These are phyloP conservation scores for Boletus pseudopeckii DNA, from an alignment of 768 basidiomycete genomes.

Conservation along the genomic window DNA sequence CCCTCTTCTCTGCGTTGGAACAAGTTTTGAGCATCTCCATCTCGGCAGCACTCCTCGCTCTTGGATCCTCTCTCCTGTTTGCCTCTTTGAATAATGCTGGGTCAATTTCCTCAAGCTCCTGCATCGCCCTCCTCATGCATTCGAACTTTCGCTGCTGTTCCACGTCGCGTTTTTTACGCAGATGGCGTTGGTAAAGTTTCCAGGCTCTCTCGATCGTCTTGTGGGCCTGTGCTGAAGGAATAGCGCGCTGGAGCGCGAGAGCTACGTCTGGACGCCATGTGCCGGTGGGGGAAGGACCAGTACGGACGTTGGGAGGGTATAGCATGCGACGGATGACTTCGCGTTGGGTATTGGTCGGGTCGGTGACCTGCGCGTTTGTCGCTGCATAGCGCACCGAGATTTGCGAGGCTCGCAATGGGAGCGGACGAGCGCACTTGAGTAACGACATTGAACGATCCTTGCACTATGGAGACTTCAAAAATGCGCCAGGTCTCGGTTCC, in stretches of 20 bases:
- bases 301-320: slow-evolving; percentile 75
- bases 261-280: slow-evolving; percentile 81
- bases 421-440: slow-evolving; percentile 33
- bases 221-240: slow-evolving; percentile 86
- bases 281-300: slow-evolving; percentile 70
- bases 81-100: slow-evolving; percentile 64
- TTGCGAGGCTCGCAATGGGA: slow-evolving; percentile 33
- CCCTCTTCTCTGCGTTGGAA: slow-evolving; percentile 63
- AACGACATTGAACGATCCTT: slow-evolving; percentile 36
- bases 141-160: slow-evolving; percentile 76
- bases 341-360: slow-evolving; percentile 53
- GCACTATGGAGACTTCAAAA: background rate
- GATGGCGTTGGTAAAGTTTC: slow-evolving; percentile 73
- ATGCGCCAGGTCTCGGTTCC: slow-evolving; percentile 9
- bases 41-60: slow-evolving; percentile 55
- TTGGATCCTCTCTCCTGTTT: slow-evolving; percentile 72
- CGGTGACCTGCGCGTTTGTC: slow-evolving; percentile 22
- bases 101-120: slow-evolving; percentile 55
- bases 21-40: slow-evolving; percentile 56
- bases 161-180: slow-evolving; percentile 63
- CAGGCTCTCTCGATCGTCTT: slow-evolving; percentile 91
- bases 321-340: slow-evolving; percentile 76
- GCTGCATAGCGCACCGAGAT: slow-evolving; percentile 43
- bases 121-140: slow-evolving; percentile 83
- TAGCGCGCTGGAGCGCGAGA: slow-evolving; percentile 73